phyloP scores from a whole-genome alignment of 192 early-diverging fungal species.

The Backusella australiensis region DNA sequence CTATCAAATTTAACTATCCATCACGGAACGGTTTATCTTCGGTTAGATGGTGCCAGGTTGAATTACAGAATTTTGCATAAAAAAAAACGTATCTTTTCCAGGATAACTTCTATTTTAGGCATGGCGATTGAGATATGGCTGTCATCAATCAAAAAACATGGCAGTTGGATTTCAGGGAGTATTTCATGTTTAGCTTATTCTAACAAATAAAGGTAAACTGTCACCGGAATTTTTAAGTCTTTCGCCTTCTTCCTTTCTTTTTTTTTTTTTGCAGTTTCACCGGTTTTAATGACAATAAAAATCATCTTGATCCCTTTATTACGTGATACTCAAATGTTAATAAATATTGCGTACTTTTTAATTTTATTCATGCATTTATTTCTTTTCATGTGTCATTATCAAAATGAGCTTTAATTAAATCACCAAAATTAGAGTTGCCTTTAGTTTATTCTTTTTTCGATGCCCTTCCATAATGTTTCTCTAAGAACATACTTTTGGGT shows the following conservation, averaged over 20 bases:
- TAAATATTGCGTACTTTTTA: background rate
- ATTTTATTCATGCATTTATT: background rate
- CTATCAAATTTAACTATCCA: background rate
- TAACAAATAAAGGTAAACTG: background rate
- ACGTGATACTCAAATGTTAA: background rate
- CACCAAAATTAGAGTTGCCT: background rate
- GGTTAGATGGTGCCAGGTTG: background rate
- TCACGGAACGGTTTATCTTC: background rate
- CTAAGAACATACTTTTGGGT: constrained; percentile 18
- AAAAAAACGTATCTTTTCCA: background rate
- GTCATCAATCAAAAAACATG: background rate
- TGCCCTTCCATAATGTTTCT: constrained; percentile 18
- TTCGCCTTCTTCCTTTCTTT: background rate
- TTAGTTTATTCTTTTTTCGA: background rate
- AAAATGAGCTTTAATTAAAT: background rate
- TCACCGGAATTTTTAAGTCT: background rate
- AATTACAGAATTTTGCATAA: background rate
- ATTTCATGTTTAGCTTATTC: background rate
- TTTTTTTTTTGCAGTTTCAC: background rate
- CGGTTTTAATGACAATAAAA: background rate
- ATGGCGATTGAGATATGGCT: background rate
- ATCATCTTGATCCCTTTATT: background rate
- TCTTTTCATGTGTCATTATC: background rate
- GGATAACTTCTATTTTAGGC: background rate
- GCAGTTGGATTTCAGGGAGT: background rate